Percentiles rank a stretch among this genome's conserved stretches.
Conservation (phyloP, 257 asterid genomes). For the Apocynum venetum region DNA sequence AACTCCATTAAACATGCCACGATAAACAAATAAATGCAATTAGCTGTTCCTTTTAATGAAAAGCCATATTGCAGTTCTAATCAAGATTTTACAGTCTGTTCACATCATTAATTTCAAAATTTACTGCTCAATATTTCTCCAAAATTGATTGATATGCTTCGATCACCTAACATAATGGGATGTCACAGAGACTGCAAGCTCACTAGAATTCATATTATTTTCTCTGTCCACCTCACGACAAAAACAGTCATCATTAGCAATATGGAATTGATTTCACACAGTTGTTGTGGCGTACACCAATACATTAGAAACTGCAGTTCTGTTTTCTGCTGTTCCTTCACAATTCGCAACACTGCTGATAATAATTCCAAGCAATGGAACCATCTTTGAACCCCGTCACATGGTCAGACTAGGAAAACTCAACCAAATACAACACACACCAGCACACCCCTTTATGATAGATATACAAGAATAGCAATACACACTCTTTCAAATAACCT, state of each 20-base stretch:
- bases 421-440: background rate
- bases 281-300: background rate
- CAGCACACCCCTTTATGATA: background rate
- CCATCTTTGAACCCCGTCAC: background rate
- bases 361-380: background rate
- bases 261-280: background rate
- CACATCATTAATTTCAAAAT: background rate
- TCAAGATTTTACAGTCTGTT: background rate
- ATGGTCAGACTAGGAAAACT: background rate
- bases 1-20: too few relatives aligned
- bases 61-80: background rate
- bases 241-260: background rate
- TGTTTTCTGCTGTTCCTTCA: background rate
- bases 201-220: background rate
- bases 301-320: background rate
- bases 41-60: background rate
- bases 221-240: background rate
- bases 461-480: background rate
- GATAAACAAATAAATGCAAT: constrained; percentile 1
- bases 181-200: background rate
- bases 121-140: background rate
- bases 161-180: background rate
- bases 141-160: background rate
- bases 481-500: background rate
- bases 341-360: background rate